A percentile compares a stretch with the other conserved stretches of the same genome.
These are phyloP conservation scores for Paspalum vaginatum DNA, from an alignment of 176 grass and related monocot genomes.

Conservation along the genomic window DNA sequence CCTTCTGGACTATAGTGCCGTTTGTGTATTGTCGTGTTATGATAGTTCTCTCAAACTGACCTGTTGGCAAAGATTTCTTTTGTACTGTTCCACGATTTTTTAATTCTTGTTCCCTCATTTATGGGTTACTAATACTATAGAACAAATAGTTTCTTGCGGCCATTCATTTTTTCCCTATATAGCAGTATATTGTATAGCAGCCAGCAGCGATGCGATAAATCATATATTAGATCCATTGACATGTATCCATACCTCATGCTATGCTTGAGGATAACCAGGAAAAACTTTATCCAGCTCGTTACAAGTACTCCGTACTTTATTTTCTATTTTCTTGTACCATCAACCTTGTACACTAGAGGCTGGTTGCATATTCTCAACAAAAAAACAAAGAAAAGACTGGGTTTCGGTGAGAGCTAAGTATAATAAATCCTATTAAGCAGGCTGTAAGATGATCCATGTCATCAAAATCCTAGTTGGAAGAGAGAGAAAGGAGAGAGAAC, in stretches of 20 bases:
- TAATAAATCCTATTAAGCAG: no score
- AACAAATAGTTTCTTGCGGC: conserved; percentile 34
- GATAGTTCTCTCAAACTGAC: conserved; percentile 29
- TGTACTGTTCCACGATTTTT: conserved; percentile 7
- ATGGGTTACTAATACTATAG: neutral
- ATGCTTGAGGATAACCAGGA: neutral
- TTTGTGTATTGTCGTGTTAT: conserved; percentile 42
- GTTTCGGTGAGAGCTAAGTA: no score
- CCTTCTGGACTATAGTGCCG: conserved; percentile 68
- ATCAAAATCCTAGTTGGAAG: no score
- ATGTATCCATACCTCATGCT: conserved; percentile 47
- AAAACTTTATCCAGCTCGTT: neutral
- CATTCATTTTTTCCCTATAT: conserved; percentile 49
- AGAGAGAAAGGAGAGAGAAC: no score
- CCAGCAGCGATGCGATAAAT: conserved; percentile 15
- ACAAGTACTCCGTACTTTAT: neutral
- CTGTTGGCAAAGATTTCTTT: neutral
- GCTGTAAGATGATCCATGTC: no score
- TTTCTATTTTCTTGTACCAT: neutral
- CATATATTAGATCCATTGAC: conserved; percentile 16
- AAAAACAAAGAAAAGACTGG: no score
- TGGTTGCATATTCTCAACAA: no score
- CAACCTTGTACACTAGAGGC: neutral
- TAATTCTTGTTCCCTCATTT: conserved; percentile 30
- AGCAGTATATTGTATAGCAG: conserved; percentile 56